Evolutionary conservation across 2,329 filamentous ascomycete genomes (phyloP), one percentile per base, ranked within the genome.

Genomic region (Venturia aucupariae): DNA sequence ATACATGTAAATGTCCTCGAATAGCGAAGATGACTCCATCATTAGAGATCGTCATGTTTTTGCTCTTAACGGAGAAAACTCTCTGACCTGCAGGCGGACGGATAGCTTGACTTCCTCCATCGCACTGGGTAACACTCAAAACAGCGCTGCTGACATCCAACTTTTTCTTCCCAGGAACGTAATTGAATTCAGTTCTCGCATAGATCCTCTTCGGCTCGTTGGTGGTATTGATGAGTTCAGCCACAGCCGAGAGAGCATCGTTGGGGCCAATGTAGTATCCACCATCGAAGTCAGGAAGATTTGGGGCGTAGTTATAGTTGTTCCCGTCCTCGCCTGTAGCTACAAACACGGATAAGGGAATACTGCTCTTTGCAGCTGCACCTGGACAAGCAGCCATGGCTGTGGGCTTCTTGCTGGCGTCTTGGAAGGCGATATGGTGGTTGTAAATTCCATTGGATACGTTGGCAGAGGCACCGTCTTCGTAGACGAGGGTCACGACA

Each of bases 241-340:
- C 60, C 22, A 13, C 10, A 42, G n/a, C 42, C 7, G 24, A 32
- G 13, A 48, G 27, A n/a, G 22, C 42, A 11, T 62, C 10, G 22
- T 42, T 48, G 19, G 38, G 22, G 15, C 60, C 60, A 62, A 62
- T 48, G 19, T 62, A 62, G 30, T 48, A 62, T 44, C 60, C 60
- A 32, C 57, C 30, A 27, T 60, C 39, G 13, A 60, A 60, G 22
- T 42, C 57, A 39, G 57, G 57, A 8, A 60, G 8, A 19, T 60
- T 13, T 1, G 57, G 57, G 5, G 57, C 39, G n/a, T 60, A 60
- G 22, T 60, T 32, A 24, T 39, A 60, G 7, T 6, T 39, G 17
- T 10, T 60, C 22, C 30, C 15, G 17, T 60, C 57, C 30, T 60
- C 32, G 10, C 57, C 57, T 32, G 57, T 59, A 10, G 24, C 54